These are phyloP conservation scores for Monosporozyma unispora DNA, from an alignment of 805 yeast species.

Conservation along the genomic window DNA sequence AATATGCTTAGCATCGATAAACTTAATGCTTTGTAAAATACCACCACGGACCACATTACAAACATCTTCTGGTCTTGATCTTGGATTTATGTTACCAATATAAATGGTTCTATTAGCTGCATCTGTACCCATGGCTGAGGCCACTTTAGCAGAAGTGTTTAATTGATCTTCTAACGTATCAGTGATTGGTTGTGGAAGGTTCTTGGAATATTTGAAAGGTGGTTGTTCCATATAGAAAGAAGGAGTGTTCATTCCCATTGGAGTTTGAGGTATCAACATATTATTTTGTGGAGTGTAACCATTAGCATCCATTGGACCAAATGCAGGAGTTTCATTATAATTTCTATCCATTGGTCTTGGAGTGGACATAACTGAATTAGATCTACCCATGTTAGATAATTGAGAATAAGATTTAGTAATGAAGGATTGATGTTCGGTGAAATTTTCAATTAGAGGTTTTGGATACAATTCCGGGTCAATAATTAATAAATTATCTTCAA, in stretches of 20 bases:
- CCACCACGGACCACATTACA: conserved; percentile 76
- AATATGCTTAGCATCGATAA: conserved; percentile 42
- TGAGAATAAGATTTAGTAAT: conserved; percentile 14
- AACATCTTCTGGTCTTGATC: conserved; percentile 60
- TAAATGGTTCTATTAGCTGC: conserved; percentile 58
- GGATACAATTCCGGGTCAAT: conserved; percentile 11
- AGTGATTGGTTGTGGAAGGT: conserved; percentile 19
- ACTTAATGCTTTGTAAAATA: conserved; percentile 50
- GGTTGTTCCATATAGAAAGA: conserved; percentile 14
- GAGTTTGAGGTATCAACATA: conserved; percentile 1
- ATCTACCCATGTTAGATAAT: conserved; percentile 6
- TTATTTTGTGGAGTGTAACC: not conserved
- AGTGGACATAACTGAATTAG: not conserved
- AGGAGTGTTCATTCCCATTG: conserved; percentile 1
- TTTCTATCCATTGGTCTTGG: not conserved
- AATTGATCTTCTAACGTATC: conserved; percentile 25
- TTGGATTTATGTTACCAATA: conserved; percentile 56
- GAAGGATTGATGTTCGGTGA: conserved; percentile 12
- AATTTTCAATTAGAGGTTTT: conserved; percentile 11
- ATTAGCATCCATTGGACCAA: not conserved
- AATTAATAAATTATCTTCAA: conserved; percentile 9
- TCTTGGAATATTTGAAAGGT: conserved; percentile 7
- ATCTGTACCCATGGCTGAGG: conserved; percentile 27
- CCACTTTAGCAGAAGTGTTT: conserved; percentile 23
- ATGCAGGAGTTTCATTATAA: not conserved